A percentile compares a stretch with the other conserved stretches of the same genome.
These are phyloP conservation scores for Coniochaeta sp. DNA, from an alignment of 2,329 filamentous ascomycete species.

Conservation along the genomic window DNA sequence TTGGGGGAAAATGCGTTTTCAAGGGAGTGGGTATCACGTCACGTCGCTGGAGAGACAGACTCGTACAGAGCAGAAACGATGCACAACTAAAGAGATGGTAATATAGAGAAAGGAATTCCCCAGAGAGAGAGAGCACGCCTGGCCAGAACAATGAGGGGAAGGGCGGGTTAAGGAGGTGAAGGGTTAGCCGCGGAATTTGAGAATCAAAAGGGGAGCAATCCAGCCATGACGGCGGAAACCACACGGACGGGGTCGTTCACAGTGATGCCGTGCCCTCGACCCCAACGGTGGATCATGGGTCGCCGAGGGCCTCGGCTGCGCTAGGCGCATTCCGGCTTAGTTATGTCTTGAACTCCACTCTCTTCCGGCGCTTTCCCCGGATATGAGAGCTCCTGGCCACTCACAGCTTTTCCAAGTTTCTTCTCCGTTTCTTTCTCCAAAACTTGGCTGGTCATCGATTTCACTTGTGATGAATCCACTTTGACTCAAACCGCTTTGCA, in stretches of 20 bases:
- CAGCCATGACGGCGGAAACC: no score
- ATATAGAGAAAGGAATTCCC: neutral
- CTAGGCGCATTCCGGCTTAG: neutral
- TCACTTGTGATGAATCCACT: no score
- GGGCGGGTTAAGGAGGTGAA: neutral
- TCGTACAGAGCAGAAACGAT: neutral
- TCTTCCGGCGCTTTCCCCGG: neutral
- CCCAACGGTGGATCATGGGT: neutral
- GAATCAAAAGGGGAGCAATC: neutral
- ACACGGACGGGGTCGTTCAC: no score
- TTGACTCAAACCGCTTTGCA: no score
- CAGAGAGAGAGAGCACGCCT: neutral
- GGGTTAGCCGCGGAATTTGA: constrained; percentile 5
- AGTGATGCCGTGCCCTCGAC: neutral
- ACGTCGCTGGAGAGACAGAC: neutral
- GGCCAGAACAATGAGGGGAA: neutral
- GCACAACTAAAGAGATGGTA: no score
- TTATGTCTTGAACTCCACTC: neutral
- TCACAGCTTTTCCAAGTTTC: no score
- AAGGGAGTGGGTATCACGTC: neutral
- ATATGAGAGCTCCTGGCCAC: no score
- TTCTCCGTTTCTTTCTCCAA: no score
- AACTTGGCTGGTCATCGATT: no score
- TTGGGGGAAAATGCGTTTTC: constrained; percentile 1
- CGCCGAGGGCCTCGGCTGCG: constrained; percentile 3